Conservation (phyloP, 768 basidiomycete species). For the Suillus discolor region DNA sequence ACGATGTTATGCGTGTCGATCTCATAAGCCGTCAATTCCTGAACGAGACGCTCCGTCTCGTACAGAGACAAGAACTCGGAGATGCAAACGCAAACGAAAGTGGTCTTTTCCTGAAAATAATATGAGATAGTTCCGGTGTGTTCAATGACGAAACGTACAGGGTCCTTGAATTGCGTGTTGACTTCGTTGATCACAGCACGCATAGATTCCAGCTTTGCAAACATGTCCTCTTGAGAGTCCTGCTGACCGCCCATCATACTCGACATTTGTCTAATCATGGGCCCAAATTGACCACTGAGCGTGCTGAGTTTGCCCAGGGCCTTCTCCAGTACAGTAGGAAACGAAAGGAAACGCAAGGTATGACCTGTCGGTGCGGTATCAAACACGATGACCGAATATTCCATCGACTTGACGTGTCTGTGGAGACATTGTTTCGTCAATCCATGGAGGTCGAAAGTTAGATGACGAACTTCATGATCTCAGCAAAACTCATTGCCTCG, state of each 20-base stretch:
- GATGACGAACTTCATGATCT: conserved; percentile 93
- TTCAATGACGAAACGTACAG: conserved; percentile 53
- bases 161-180: conserved; percentile 99
- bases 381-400: conserved; percentile 99
- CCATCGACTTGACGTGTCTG: conserved; percentile 99
- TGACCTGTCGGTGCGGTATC: conserved; percentile 99
- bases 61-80: conserved; percentile 98
- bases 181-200: conserved; percentile 96
- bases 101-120: conserved; percentile 84
- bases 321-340: conserved; percentile 97
- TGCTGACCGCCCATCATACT: conserved; percentile 94
- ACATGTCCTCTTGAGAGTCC: conserved; percentile 96
- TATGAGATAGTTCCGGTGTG: conserved; percentile 1
- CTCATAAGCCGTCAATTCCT: conserved; percentile 91
- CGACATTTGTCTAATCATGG: conserved; percentile 96
- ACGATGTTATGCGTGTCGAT: conserved; percentile 99
- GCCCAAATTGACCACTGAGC: conserved; percentile 93
- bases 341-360: conserved; percentile 97
- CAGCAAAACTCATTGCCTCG: conserved; percentile 99
- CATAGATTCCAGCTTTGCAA: conserved; percentile 97
- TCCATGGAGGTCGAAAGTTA: neutral
- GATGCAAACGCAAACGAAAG: conserved; percentile 98
- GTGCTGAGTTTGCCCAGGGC: conserved; percentile 93
- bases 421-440: conserved; percentile 3
- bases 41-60: conserved; percentile 97